These are phyloP conservation scores for Aspergillus carbonarius DNA, from an alignment of 2,329 filamentous ascomycete genomes.

Conservation along the genomic window DNA sequence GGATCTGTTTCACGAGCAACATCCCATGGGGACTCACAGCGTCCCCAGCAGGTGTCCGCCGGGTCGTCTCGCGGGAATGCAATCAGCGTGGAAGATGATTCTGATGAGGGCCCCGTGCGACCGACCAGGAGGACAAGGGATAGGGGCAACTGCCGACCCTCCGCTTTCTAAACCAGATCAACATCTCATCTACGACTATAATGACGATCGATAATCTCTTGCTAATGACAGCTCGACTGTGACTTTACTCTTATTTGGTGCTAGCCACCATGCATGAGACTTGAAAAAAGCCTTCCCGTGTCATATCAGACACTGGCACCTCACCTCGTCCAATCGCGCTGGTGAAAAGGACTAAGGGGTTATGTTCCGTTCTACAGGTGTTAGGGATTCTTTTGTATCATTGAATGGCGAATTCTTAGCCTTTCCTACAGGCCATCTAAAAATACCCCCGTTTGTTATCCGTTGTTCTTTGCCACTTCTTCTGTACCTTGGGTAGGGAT, in stretches of 20 bases:
- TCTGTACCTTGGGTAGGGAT: not conserved
- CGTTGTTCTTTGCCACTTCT: not conserved
- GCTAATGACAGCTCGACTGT: slow-evolving; percentile 11
- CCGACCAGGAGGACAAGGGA: slow-evolving; percentile 23
- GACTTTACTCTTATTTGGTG: not conserved
- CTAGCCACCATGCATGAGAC: not conserved
- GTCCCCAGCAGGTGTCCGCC: not conserved
- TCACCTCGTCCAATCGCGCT: not conserved
- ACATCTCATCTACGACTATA: not conserved
- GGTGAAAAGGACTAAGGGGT: not conserved
- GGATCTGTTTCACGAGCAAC: not conserved
- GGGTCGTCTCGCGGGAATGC: slow-evolving; percentile 25
- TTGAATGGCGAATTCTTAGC: not conserved
- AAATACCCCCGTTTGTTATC: not conserved
- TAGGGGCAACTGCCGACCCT: slow-evolving; percentile 14
- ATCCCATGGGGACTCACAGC: not conserved
- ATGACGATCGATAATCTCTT: not conserved
- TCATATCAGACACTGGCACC: not conserved
- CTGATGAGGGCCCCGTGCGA: slow-evolving; percentile 29
- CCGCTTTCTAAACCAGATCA: not conserved
- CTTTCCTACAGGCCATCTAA: not conserved
- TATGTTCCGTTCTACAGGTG: not conserved
- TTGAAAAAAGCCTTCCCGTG: not conserved
- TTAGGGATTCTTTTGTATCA: not conserved
- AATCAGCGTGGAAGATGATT: slow-evolving; percentile 30